These are phyloP conservation scores for Nemania serpens DNA, from an alignment of 2,329 filamentous ascomycete species.

Conservation along the genomic window DNA sequence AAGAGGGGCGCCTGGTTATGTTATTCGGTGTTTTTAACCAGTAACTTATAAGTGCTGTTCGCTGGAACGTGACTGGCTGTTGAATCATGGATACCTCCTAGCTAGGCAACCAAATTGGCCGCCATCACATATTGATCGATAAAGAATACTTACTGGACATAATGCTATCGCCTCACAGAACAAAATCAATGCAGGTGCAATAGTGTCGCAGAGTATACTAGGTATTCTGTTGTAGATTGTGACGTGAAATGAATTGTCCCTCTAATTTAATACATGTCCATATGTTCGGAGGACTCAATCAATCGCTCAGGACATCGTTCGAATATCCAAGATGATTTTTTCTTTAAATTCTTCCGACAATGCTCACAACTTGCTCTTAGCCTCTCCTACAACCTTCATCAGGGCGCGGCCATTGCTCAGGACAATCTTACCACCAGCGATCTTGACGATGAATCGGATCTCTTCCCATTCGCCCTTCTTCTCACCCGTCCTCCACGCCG, in stretches of 20 bases:
- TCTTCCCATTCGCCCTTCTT: conserved; percentile 76
- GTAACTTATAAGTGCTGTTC: too few relatives aligned
- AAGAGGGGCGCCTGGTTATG: too few relatives aligned
- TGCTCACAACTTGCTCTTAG: conserved; percentile 66
- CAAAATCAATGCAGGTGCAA: neutral
- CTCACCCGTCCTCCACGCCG: conserved; percentile 79
- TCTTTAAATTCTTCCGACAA: too few relatives aligned
- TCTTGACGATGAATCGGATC: conserved; percentile 76
- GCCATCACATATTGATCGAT: neutral
- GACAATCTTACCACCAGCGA: conserved; percentile 81
- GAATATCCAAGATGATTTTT: too few relatives aligned
- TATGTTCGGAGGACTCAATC: too few relatives aligned
- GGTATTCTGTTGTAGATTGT: neutral
- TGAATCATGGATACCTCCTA: neutral
- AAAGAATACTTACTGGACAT: neutral
- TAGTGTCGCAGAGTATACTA: neutral
- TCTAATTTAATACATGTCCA: too few relatives aligned
- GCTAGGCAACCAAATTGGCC: conserved; percentile 22
- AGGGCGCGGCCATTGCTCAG: conserved; percentile 85
- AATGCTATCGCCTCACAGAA: conserved; percentile 31
- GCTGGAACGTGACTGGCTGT: too few relatives aligned
- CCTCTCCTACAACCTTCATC: conserved; percentile 64
- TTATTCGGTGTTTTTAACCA: too few relatives aligned
- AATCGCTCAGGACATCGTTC: too few relatives aligned
- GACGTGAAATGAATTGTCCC: neutral